Evolutionary conservation across 805 yeast species (phyloP).

Genomic region (Yamadazyma insecticola): DNA sequence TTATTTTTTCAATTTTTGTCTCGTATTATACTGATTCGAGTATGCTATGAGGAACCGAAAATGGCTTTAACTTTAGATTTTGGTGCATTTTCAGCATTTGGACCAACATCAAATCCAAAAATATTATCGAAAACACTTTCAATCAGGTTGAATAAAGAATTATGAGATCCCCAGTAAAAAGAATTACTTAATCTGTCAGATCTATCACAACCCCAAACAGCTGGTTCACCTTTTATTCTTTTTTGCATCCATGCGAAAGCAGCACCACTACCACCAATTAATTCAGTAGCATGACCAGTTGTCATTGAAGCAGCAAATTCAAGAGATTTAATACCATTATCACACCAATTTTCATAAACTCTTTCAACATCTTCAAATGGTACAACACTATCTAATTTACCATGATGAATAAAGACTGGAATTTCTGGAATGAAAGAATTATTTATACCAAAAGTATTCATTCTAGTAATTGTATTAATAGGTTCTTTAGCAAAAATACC

Average conservation of each 20-base stretch:
- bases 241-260: slow-evolving; percentile 17
- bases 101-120: slow-evolving; percentile 5
- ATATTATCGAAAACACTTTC: slow-evolving; percentile 1
- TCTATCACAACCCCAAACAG: slow-evolving; percentile 27
- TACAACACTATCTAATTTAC: slow-evolving; percentile 14
- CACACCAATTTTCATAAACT: slow-evolving; percentile 19
- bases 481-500: slow-evolving; percentile 9
- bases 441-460: slow-evolving; percentile 16
- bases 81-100: slow-evolving; percentile 10
- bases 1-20: no score
- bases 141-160: neutral
- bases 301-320: slow-evolving; percentile 17
- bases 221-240: slow-evolving; percentile 11
- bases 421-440: slow-evolving; percentile 13
- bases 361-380: slow-evolving; percentile 11
- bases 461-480: slow-evolving; percentile 10
- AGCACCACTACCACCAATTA: slow-evolving; percentile 13
- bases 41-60: no score
- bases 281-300: slow-evolving; percentile 15
- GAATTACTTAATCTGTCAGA: slow-evolving; percentile 47
- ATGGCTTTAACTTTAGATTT: no score
- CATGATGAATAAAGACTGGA: slow-evolving; percentile 19
- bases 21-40: no score
- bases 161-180: slow-evolving; percentile 32
- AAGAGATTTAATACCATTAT: slow-evolving; percentile 20